Base-by-base conservation (phyloP, 2,329 filamentous ascomycete genomes). In the Penicillium sp. region DNA sequence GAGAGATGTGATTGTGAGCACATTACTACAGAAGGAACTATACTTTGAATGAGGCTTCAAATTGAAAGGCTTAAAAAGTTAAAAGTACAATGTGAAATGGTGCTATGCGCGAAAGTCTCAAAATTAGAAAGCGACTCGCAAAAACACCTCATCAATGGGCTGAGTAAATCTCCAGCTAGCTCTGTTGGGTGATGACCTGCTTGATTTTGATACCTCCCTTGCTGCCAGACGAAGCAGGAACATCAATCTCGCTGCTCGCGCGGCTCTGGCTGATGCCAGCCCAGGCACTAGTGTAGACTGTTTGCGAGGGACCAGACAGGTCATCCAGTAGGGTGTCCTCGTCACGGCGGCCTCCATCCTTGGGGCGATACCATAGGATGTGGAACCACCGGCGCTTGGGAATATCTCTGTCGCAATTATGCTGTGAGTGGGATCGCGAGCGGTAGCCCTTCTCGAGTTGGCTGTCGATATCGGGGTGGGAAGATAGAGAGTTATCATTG, bases 171-270 rank as follows among this genome's bases (percentile, higher is more conserved):
- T 69, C 63, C 38, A 71, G 13, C 63, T 74, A 70, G 22, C 68
- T 73, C 59, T 74, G 68, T 62, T 76, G 74, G 42, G 64, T 69
- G 42, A 76, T 75, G 2, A 74, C 71, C 52, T 73, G 73, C 59
- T 71, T 73, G 6, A 76, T 67, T 37, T 68, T 70, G 52, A 76
- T 76, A 33, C 69, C 68, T 16, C 68, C 68, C 13, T 62, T 63
- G 30, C 38, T 58, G 19, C 38, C 28, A 19, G 58, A 59, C 1
- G 62, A 58, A 35, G 37, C 30, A n/a, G 64, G 57, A 13, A 35
- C 38, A 0, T 60, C 62, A 22, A 68, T 53, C 22, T 74, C 72
- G 43, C 63, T 61, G 40, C 71, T 75, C 1, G 58, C 58, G 10
- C 68, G 66, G n/a, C 64, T 71, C 46, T 63, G 62, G 22, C 65